Evolutionary conservation across 805 yeast species (phyloP).

Genomic region (Wickerhamiella galacta): DNA sequence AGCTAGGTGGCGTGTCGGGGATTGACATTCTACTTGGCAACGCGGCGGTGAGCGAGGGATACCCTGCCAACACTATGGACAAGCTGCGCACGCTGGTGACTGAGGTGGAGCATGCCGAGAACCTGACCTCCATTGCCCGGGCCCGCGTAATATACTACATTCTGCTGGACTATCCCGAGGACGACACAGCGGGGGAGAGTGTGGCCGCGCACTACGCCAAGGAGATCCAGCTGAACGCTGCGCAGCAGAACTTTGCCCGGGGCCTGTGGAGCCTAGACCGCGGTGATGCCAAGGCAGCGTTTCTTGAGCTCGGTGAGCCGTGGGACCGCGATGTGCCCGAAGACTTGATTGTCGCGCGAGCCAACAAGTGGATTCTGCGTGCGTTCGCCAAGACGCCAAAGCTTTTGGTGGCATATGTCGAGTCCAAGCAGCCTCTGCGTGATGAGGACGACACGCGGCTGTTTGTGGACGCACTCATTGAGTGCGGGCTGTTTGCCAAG

Average conservation of each 20-base stretch:
- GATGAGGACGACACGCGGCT: neutral
- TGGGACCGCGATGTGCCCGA: slow-evolving; percentile 2
- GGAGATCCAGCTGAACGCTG: slow-evolving; percentile 1
- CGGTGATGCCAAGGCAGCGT: neutral
- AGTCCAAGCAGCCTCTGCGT: slow-evolving; percentile 1
- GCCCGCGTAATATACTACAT: slow-evolving; percentile 1
- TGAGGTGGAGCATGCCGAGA: neutral
- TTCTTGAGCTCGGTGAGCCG: slow-evolving; percentile 1
- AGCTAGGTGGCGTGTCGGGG: no score
- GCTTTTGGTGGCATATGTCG: slow-evolving; percentile 1
- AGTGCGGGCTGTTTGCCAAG: slow-evolving; percentile 1
- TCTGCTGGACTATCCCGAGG: neutral
- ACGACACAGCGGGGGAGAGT: neutral
- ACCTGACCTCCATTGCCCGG: neutral
- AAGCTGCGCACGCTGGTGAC: neutral
- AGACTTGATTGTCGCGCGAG: neutral
- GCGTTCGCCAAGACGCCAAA: slow-evolving; percentile 2
- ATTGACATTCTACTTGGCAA: no score
- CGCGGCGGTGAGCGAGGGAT: no score
- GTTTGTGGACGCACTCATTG: slow-evolving; percentile 1
- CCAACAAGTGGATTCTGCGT: neutral
- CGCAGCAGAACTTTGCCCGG: slow-evolving; percentile 4
- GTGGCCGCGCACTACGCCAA: slow-evolving; percentile 4
- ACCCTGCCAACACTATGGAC: neutral
- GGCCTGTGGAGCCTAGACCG: slow-evolving; percentile 4